A percentile compares a stretch with the other conserved stretches of the same genome.
Conservation (phyloP, 148 eudicot species). For the Camellia granthamiana region DNA sequence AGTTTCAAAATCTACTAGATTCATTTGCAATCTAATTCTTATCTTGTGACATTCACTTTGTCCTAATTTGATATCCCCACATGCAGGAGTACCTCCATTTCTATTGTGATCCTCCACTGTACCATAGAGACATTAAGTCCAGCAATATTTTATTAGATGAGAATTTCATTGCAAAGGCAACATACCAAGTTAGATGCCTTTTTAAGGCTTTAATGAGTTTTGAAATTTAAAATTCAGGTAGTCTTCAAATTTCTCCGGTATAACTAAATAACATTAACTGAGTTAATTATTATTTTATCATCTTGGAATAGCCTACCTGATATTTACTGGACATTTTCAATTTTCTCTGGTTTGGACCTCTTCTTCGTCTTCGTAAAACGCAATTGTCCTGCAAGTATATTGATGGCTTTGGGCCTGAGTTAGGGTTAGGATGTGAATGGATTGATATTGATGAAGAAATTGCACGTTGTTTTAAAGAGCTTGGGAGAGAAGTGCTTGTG, state of each 20-base stretch:
- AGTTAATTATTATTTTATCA: too few relatives aligned
- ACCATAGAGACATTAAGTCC: slow-evolving; percentile 95
- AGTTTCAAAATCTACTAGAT: background rate
- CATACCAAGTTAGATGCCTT: slow-evolving; percentile 5
- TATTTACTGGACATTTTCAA: background rate
- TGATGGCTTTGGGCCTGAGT: too few relatives aligned
- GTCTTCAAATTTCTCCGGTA: too few relatives aligned
- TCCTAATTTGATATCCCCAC: slow-evolving; percentile 17
- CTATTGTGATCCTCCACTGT: slow-evolving; percentile 93
- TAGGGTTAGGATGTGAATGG: too few relatives aligned
- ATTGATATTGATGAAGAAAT: too few relatives aligned
- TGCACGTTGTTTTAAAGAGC: too few relatives aligned
- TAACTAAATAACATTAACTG: too few relatives aligned
- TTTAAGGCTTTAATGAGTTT: background rate
- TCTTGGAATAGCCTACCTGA: background rate
- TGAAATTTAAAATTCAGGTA: background rate
- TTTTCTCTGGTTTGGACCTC: too few relatives aligned
- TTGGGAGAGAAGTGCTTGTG: too few relatives aligned
- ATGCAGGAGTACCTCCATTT: slow-evolving; percentile 95
- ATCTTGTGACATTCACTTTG: background rate
- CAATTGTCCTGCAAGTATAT: too few relatives aligned
- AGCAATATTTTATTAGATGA: slow-evolving; percentile 91
- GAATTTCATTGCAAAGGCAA: slow-evolving; percentile 82
- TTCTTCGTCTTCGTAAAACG: too few relatives aligned
- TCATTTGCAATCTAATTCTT: background rate